Evolutionary conservation across 306 rosid species (phyloP), one percentile per base, ranked within the genome.

Genomic region (Corylus avellana): DNA sequence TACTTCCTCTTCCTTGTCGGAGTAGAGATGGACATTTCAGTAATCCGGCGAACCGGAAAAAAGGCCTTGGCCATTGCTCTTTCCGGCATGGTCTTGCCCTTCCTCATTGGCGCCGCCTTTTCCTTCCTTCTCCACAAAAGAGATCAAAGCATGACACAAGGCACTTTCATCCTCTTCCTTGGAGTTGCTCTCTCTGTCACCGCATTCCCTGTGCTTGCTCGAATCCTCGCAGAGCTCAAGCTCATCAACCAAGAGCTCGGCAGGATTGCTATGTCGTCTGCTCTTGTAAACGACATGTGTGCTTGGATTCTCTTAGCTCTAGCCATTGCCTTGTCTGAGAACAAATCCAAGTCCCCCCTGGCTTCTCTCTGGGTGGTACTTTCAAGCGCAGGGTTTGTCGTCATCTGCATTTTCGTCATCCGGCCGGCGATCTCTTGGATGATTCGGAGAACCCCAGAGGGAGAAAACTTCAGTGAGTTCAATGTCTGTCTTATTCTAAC

Each of bases 261-360:
- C 10, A 79, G 83, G 73, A 89, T 94, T 11, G 91, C 98, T 18
- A 79, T 92, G 54, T 90, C 97, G 3, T 69, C 91, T 8, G 89
- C 98, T 16, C 81, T 94, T 32, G 82, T 93, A 37, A 95, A 89
- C 32, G 99, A 95, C 77, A 84, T 95, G 86, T 90, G 93, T 35
- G 93, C 98, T 55, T 95, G 99, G 99, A 25, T 89, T 76, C 89
- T 95, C 47, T 78, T 93, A 37, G 97, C 97, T 17, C 51, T 95
- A 4, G 98, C 99, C 55, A 89, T 93, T 46, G 94, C 99, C 35
- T 37, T 95, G n/a, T 78, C 97, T 0, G 97, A 87, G 78, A 87
- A 89, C 11, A 78, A 82, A 32, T 1, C 82, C 17, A 3, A 10
- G 0, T 9, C 86, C 25, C 80, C 96, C 0, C 32, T 93, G 66